These are phyloP conservation scores for Chlorociboria aeruginascens DNA, from an alignment of 495 filamentous ascomycete genomes.

Conservation along the genomic window DNA sequence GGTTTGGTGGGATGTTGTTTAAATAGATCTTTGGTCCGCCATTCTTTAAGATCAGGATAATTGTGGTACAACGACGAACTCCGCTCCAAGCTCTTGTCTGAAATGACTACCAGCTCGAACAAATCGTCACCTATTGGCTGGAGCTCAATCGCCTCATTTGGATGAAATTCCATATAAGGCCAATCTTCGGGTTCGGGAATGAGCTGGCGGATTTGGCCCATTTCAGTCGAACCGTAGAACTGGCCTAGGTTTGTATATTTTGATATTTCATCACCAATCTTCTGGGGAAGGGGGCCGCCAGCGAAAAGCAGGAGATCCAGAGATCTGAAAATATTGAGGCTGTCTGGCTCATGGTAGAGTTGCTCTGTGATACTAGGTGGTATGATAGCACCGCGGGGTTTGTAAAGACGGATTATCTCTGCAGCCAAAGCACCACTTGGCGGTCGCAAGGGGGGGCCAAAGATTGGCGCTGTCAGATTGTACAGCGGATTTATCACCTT, in stretches of 20 bases:
- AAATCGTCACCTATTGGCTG: constrained; percentile 19
- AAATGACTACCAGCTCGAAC: constrained; percentile 8
- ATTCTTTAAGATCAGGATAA: constrained; percentile 39
- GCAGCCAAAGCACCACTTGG: neutral
- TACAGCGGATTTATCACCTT: neutral
- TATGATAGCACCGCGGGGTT: neutral
- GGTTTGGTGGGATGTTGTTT: constrained; percentile 21
- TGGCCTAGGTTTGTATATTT: constrained; percentile 5
- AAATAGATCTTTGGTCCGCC: constrained; percentile 39
- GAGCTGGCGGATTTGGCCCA: neutral
- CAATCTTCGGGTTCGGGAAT: constrained; percentile 21
- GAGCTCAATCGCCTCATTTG: constrained; percentile 20
- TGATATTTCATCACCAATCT: neutral
- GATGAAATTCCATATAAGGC: constrained; percentile 22
- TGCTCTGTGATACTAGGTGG: constrained; percentile 1
- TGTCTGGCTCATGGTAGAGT: neutral
- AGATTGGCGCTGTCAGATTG: neutral
- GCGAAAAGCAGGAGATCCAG: neutral
- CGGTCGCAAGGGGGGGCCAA: neutral
- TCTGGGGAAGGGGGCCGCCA: neutral
- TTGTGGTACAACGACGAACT: constrained; percentile 31
- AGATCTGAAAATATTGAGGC: neutral
- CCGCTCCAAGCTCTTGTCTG: constrained; percentile 16
- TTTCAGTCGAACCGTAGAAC: constrained; percentile 2
- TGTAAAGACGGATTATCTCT: neutral